Conservation (phyloP, 139 green algal species). For the Zygnema cylindricum region DNA sequence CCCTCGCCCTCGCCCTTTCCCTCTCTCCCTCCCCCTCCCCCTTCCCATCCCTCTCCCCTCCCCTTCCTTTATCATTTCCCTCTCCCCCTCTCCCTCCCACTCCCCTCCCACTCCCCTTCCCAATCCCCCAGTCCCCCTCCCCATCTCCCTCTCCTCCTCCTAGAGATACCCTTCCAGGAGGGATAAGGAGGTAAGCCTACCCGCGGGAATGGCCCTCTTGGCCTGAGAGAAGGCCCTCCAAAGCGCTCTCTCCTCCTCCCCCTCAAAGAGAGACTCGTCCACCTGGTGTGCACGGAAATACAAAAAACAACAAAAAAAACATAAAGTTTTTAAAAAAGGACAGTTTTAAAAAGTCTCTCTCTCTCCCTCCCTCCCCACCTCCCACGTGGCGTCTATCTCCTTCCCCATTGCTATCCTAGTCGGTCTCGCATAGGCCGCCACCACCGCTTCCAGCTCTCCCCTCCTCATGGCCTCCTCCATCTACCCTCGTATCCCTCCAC, state of each 20-base stretch:
- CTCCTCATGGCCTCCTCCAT: slow-evolving; percentile 67
- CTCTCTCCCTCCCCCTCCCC: not conserved
- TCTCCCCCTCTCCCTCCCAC: no score
- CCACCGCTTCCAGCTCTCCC: slow-evolving; percentile 73
- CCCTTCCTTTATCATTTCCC: not conserved
- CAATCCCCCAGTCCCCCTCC: not conserved
- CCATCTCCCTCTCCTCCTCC: not conserved
- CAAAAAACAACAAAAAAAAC: no score
- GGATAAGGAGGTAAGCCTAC: not conserved
- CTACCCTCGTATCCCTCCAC: slow-evolving; percentile 52
- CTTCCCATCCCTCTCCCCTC: not conserved
- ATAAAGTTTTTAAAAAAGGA: not conserved
- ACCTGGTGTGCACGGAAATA: no score
- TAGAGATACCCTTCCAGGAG: not conserved
- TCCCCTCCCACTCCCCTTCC: not conserved
- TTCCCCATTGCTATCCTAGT: slow-evolving; percentile 89
- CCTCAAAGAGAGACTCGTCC: slow-evolving; percentile 75
- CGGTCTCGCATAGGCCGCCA: slow-evolving; percentile 80
- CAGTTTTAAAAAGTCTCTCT: not conserved
- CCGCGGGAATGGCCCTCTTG: not conserved
- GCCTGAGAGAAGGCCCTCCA: slow-evolving; percentile 63
- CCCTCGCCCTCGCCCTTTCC: not conserved
- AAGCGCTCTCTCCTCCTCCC: slow-evolving; percentile 79
- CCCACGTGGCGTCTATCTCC: slow-evolving; percentile 65
- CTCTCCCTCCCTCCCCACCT: slow-evolving; percentile 48